Evolutionary conservation across 345 rosid species (phyloP).

Genomic region (Pseudoturritis turrita): DNA sequence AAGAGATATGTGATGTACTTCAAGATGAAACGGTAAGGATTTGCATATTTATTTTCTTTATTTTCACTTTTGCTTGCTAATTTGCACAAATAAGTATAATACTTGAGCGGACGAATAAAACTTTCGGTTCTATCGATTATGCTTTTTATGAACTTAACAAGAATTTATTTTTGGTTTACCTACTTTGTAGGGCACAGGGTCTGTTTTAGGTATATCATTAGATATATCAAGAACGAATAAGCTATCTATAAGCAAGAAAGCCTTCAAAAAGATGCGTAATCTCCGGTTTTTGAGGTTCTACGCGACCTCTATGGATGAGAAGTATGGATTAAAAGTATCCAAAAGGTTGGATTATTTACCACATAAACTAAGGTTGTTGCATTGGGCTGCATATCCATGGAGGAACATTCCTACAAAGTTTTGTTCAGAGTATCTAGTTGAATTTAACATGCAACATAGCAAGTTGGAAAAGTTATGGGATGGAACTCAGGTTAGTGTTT

Average conservation of each 20-base stretch:
- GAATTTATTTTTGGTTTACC: not conserved
- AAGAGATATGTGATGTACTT: constrained; percentile 20
- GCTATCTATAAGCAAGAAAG: not conserved
- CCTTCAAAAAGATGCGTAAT: constrained; percentile 16
- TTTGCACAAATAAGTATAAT: no score
- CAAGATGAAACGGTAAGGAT: not conserved
- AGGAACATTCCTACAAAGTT: constrained; percentile 15
- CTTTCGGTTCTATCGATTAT: no score
- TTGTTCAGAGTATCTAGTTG: not conserved
- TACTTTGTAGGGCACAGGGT: constrained; percentile 4
- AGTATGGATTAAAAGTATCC: not conserved
- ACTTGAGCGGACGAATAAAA: no score
- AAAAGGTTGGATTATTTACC: constrained; percentile 2
- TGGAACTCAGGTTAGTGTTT: not conserved
- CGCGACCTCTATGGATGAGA: not conserved
- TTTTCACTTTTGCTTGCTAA: no score
- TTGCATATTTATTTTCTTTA: not conserved
- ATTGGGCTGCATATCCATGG: constrained; percentile 11
- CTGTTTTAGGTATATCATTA: constrained; percentile 12
- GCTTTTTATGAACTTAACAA: not conserved
- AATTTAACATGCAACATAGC: not conserved
- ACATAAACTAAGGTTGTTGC: not conserved
- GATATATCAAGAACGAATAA: not conserved
- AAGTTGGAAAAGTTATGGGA: constrained; percentile 17
- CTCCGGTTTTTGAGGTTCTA: constrained; percentile 14